Percentiles rank a stretch among this genome's conserved stretches.
Conservation (phyloP, 208 protist genomes). For the Entamoeba nuttalli region DNA sequence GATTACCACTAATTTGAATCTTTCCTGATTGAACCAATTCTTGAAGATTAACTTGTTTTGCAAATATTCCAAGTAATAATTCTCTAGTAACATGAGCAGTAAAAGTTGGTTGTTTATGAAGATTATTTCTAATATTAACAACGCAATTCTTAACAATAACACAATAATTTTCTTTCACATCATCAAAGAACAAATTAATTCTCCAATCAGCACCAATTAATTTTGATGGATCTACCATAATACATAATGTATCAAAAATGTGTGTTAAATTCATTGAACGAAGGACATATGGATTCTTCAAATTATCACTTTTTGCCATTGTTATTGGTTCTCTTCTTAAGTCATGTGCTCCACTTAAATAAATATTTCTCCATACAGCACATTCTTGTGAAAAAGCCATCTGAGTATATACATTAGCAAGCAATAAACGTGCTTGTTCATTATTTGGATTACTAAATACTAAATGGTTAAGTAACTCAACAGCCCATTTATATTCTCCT, state of each 20-base stretch:
- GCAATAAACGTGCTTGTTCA: background rate
- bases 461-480: background rate
- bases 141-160: background rate
- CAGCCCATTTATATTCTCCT: background rate
- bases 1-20: background rate
- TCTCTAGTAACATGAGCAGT: background rate
- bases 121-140: background rate
- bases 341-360: background rate
- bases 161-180: background rate
- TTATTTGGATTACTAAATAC: background rate
- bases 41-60: background rate
- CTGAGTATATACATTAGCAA: background rate
- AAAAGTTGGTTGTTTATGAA: background rate
- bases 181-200: background rate
- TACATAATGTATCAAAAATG: background rate
- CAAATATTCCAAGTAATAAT: background rate
- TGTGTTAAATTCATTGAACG: background rate
- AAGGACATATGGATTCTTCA: background rate
- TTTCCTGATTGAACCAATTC: background rate
- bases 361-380: background rate
- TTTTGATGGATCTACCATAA: background rate
- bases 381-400: background rate
- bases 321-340: background rate
- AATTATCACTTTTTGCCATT: background rate
- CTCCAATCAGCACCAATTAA: background rate